phyloP scores from a whole-genome alignment of 2,329 filamentous ascomycete genomes.

The Epichloe scottii region DNA sequence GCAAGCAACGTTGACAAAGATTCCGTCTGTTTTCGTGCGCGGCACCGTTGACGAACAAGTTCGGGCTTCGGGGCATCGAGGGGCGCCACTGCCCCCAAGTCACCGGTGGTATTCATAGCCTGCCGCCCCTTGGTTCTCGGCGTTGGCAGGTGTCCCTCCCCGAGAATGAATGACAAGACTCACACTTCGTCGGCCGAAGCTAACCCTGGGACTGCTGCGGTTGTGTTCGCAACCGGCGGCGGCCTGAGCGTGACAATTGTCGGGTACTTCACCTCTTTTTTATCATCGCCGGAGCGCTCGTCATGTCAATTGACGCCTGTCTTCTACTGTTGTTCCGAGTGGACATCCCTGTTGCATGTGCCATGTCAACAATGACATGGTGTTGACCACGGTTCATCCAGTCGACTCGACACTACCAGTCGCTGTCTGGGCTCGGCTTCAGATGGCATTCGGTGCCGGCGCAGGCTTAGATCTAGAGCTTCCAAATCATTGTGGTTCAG shows the following conservation, averaged over 20 bases:
- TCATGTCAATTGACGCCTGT: not conserved
- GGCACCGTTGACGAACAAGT: not conserved
- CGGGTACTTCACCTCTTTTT: not conserved
- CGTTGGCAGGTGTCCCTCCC: not conserved
- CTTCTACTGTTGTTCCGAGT: not conserved
- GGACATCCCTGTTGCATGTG: not conserved
- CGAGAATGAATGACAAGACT: not conserved
- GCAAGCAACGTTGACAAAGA: not conserved
- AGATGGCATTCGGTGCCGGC: not conserved
- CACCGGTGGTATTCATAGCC: not conserved
- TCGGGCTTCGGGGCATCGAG: not conserved
- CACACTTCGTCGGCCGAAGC: not conserved
- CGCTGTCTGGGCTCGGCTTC: not conserved
- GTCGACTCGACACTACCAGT: not conserved
- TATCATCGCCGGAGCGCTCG: not conserved
- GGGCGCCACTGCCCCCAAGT: not conserved
- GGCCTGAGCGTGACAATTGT: not conserved
- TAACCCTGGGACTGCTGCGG: not conserved
- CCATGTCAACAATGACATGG: not conserved
- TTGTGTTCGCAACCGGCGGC: not conserved
- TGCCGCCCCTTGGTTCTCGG: not conserved
- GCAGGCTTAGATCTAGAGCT: not conserved
- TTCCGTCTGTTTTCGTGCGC: not conserved
- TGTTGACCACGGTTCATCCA: not conserved
- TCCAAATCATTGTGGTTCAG: not conserved